Evolutionary conservation across 495 filamentous ascomycete species (phyloP).

Genomic region (Aspergillus bertholletiae): DNA sequence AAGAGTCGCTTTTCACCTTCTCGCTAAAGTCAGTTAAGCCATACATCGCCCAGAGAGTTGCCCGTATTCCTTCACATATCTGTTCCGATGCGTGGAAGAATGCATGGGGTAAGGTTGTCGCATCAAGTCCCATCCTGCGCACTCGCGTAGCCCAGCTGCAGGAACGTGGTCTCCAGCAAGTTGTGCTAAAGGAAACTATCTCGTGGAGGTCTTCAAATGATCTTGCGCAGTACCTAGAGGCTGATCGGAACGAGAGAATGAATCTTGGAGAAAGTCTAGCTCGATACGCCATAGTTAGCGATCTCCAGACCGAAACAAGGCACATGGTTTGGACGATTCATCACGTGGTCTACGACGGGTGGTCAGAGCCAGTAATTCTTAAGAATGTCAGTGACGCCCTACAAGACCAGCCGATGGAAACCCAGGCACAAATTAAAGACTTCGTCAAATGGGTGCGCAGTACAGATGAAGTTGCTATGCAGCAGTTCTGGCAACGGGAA

Average conservation of each 20-base stretch:
- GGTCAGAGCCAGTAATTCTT: constrained; percentile 56
- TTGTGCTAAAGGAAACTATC: constrained; percentile 46
- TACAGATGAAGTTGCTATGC: constrained; percentile 30
- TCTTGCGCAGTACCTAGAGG: constrained; percentile 46
- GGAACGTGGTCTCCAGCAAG: constrained; percentile 54
- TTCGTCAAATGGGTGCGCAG: constrained; percentile 42
- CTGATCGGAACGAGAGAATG: constrained; percentile 46
- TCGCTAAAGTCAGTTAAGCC: constrained; percentile 53
- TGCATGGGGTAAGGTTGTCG: constrained; percentile 48
- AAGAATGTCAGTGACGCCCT: constrained; percentile 46
- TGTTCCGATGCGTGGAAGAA: constrained; percentile 36
- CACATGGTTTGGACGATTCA: constrained; percentile 62
- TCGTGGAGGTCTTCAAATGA: constrained; percentile 38
- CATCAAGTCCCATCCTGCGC: constrained; percentile 51
- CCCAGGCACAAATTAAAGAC: constrained; percentile 31
- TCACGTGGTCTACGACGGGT: constrained; percentile 68
- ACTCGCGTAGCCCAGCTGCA: constrained; percentile 56
- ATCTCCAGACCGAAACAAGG: constrained; percentile 24
- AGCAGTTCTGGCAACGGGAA: constrained; percentile 42
- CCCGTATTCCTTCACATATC: constrained; percentile 34
- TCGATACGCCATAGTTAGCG: constrained; percentile 49
- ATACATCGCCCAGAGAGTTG: constrained; percentile 55
- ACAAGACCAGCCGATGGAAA: constrained; percentile 14
- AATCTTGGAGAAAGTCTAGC: constrained; percentile 53
- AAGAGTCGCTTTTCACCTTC: constrained; percentile 61